Evolutionary conservation across 257 asterid genomes (phyloP).

Genomic region (Jacaranda mimosifolia): DNA sequence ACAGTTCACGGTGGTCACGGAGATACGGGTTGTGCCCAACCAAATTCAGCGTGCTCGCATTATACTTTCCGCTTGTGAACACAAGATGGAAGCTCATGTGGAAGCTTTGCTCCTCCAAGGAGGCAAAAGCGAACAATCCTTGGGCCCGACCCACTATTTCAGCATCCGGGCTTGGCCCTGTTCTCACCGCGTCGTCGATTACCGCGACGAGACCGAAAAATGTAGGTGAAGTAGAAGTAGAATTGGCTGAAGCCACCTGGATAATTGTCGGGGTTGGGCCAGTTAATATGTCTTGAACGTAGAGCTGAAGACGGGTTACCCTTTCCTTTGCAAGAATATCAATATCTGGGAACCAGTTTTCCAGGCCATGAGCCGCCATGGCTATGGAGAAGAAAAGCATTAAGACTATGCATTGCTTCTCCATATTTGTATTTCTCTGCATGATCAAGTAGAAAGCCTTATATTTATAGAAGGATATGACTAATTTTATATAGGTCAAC

Average conservation of each 20-base stretch:
- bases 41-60: slow-evolving; percentile 49
- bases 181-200: slow-evolving; percentile 47
- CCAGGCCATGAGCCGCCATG: background rate
- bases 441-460: background rate
- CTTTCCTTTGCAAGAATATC: slow-evolving; percentile 27
- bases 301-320: slow-evolving; percentile 40
- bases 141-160: slow-evolving; percentile 52
- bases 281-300: slow-evolving; percentile 42
- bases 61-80: slow-evolving; percentile 42
- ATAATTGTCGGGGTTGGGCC: slow-evolving; percentile 33
- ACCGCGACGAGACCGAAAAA: slow-evolving; percentile 32
- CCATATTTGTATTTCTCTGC: slow-evolving; percentile 1
- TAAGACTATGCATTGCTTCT: background rate
- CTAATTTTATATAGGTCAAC: too few species aligned
- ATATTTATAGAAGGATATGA: background rate
- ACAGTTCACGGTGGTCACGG: slow-evolving; percentile 36
- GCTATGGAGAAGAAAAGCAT: slow-evolving; percentile 16
- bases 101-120: slow-evolving; percentile 34
- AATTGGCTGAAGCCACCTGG: slow-evolving; percentile 36
- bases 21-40: slow-evolving; percentile 41
- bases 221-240: slow-evolving; percentile 35
- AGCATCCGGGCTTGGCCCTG: slow-evolving; percentile 33
- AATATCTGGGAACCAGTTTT: slow-evolving; percentile 22
- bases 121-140: slow-evolving; percentile 36
- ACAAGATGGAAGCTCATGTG: slow-evolving; percentile 43